Percentiles rank a stretch among this genome's conserved stretches.
These are phyloP conservation scores for Zymoseptoria passerinii DNA, from an alignment of 2,329 filamentous ascomycete genomes.

Conservation along the genomic window DNA sequence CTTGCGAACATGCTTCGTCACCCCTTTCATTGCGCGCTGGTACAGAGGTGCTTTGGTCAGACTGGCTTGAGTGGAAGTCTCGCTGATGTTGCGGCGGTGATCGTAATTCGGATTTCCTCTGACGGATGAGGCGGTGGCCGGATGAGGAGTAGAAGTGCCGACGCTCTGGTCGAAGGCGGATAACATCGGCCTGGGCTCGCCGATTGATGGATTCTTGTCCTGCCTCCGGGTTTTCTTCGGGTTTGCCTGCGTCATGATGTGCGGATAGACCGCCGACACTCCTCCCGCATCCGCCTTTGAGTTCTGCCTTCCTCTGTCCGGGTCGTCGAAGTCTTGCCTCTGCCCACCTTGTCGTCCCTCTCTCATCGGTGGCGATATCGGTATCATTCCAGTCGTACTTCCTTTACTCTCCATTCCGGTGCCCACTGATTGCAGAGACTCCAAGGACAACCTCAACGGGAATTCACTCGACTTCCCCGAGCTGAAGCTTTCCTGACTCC, in stretches of 20 bases:
- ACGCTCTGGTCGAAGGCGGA: conserved; percentile 11
- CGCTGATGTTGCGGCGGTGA: neutral
- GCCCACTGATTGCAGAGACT: conserved; percentile 1
- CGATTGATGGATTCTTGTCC: neutral
- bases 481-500: neutral
- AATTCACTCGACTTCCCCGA: conserved; percentile 11
- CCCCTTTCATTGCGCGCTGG: conserved; percentile 13
- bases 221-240: conserved; percentile 3
- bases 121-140: conserved; percentile 1
- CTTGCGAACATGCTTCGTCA: conserved; percentile 15
- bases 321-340: neutral
- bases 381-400: conserved; percentile 26
- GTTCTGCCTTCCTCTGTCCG: neutral
- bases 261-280: conserved; percentile 18
- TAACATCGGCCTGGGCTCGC: neutral
- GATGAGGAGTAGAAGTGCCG: conserved; percentile 11
- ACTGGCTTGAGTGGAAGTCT: conserved; percentile 1
- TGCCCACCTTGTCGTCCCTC: neutral
- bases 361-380: conserved; percentile 27
- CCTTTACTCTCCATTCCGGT: conserved; percentile 3
- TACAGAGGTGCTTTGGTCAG: conserved; percentile 13
- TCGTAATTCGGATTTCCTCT: neutral
- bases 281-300: neutral
- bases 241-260: conserved; percentile 16
- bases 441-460: conserved; percentile 15